These are phyloP conservation scores for Fraxinus nigra DNA, from an alignment of 305 asterid species.

Conservation along the genomic window DNA sequence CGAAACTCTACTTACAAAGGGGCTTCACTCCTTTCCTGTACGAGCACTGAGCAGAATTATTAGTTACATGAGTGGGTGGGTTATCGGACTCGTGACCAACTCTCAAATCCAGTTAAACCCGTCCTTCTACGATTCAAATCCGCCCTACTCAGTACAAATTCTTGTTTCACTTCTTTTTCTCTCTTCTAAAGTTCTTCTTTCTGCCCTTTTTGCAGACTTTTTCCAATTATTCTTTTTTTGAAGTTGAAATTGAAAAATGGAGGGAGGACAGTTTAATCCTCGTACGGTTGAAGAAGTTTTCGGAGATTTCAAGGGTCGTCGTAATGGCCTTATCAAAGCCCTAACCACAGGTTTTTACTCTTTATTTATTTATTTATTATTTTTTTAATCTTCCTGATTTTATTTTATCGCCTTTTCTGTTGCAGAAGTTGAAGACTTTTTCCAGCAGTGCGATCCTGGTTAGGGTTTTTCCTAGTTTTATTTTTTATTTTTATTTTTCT, in stretches of 20 bases:
- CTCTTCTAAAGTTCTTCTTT: conserved; percentile 7
- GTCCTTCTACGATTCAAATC: conserved; percentile 42
- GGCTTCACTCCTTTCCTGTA: not conserved
- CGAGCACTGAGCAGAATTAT: not conserved
- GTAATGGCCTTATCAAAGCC: conserved; percentile 69
- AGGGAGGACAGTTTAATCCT: conserved; percentile 45
- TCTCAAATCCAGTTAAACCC: conserved; percentile 51
- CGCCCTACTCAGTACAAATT: conserved; percentile 23
- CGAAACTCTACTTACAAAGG: not conserved
- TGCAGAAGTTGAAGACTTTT: conserved; percentile 61
- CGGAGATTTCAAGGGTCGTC: conserved; percentile 67
- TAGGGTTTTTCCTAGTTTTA: not conserved
- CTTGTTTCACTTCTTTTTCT: not conserved
- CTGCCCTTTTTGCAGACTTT: not conserved
- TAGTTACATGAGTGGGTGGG: not conserved
- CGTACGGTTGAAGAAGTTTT: conserved; percentile 70
- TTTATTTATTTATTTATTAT: not conserved
- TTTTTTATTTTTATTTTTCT: not conserved
- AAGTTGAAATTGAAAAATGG: conserved; percentile 32
- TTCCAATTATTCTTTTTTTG: not conserved
- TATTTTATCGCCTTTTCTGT: conserved; percentile 4
- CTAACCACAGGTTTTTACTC: conserved; percentile 57
- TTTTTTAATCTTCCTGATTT: not conserved
- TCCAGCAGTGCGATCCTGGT: conserved; percentile 73
- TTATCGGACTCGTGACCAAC: conserved; percentile 43